Evolutionary conservation across 768 basidiomycete genomes (phyloP).

Genomic region (Mycena galopus): DNA sequence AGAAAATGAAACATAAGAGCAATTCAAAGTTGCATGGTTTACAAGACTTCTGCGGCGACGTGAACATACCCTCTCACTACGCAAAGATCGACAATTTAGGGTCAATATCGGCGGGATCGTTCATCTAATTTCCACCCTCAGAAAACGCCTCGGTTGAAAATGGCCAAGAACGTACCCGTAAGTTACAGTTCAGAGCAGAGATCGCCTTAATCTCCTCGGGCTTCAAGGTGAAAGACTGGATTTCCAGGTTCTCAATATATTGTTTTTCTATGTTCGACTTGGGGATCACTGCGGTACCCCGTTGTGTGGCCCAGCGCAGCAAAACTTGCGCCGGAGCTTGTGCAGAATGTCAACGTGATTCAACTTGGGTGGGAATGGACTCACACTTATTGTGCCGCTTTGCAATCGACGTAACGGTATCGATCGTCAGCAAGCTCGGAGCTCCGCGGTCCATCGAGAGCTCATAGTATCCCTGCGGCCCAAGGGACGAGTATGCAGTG

Average conservation of each 20-base stretch:
- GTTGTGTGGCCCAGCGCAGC: conserved; percentile 84
- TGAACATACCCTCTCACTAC: conserved; percentile 45
- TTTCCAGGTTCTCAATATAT: conserved; percentile 66
- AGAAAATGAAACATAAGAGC: too few species aligned
- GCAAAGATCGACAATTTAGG: conserved; percentile 78
- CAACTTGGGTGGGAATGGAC: background rate
- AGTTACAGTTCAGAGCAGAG: conserved; percentile 63
- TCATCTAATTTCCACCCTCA: conserved; percentile 58
- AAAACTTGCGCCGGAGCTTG: conserved; percentile 73
- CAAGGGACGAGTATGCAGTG: conserved; percentile 73
- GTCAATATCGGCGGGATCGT: conserved; percentile 81
- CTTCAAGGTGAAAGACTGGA: conserved; percentile 61
- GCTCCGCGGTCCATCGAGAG: conserved; percentile 70
- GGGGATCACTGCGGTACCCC: conserved; percentile 78
- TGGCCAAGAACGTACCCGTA: conserved; percentile 63
- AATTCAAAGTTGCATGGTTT: too few species aligned
- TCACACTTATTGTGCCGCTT: conserved; percentile 66
- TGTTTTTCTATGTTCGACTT: conserved; percentile 68
- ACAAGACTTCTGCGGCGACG: too few species aligned
- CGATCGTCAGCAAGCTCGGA: conserved; percentile 65
- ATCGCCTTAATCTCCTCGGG: conserved; percentile 61
- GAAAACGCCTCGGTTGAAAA: conserved; percentile 18
- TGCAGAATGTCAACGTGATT: conserved; percentile 42
- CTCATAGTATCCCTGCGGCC: conserved; percentile 69
- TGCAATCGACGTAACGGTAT: conserved; percentile 60